Evolutionary conservation across 2,329 filamentous ascomycete species (phyloP).

Genomic region (Herpotrichia juniperi): DNA sequence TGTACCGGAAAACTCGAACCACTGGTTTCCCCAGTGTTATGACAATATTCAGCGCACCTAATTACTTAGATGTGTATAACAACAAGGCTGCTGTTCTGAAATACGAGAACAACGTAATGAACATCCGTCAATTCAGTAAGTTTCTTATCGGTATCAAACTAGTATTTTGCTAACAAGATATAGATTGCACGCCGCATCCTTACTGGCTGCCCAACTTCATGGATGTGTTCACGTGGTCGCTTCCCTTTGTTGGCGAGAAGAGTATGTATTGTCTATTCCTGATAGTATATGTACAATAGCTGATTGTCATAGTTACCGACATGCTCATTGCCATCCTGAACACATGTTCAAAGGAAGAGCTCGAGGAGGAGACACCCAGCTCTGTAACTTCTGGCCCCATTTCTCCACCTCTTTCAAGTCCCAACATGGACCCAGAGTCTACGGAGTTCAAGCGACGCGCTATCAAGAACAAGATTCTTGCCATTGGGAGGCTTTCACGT

Average conservation of each 20-base stretch:
- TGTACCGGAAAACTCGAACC: constrained; percentile 98
- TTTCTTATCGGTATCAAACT: background rate
- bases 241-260: constrained; percentile 98
- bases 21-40: constrained; percentile 99
- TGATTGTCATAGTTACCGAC: constrained; percentile 70
- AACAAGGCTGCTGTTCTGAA: constrained; percentile 99
- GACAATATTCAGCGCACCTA: constrained; percentile 99
- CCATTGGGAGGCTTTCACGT: constrained; percentile 92
- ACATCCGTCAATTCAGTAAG: constrained; percentile 91
- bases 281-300: background rate
- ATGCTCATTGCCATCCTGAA: constrained; percentile 99
- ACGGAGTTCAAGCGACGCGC: constrained; percentile 93
- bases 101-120: constrained; percentile 99
- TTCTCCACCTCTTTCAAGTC: constrained; percentile 70
- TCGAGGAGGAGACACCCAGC: constrained; percentile 84
- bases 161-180: constrained; percentile 16
- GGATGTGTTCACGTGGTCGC: constrained; percentile 99
- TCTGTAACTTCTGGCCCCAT: constrained; percentile 72
- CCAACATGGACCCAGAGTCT: constrained; percentile 74
- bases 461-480: constrained; percentile 99
- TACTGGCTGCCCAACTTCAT: constrained; percentile 99
- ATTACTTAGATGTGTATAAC: constrained; percentile 99
- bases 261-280: constrained; percentile 34
- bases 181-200: constrained; percentile 92
- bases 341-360: constrained; percentile 97